Percentiles rank a stretch among this genome's conserved stretches.
phyloP scores from a whole-genome alignment of 371 early-diverging fungal genomes.

The Mortierella sp. region DNA sequence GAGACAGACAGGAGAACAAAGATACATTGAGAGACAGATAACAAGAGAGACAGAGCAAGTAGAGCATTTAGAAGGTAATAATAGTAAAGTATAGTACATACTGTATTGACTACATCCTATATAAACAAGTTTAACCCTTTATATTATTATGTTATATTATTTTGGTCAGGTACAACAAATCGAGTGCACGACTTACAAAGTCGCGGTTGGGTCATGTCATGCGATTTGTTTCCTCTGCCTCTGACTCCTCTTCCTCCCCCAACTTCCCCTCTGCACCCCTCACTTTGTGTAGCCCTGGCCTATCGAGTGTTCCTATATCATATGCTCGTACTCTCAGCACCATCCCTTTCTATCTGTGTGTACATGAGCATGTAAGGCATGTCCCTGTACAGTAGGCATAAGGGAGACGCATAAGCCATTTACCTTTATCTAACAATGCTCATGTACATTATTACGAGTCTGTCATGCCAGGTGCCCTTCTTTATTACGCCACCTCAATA shows the following conservation, averaged over 20 bases:
- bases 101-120: too few species aligned
- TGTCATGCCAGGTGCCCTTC: neutral
- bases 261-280: neutral
- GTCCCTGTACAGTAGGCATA: neutral
- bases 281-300: slow-evolving; percentile 4
- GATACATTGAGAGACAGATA: too few species aligned
- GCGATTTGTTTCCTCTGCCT: slow-evolving; percentile 3
- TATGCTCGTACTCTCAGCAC: slow-evolving; percentile 1
- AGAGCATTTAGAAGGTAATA: too few species aligned
- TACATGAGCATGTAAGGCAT: neutral
- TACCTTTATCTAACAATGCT: too few species aligned
- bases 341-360: neutral
- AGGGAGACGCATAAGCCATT: neutral
- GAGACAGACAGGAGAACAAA: too few species aligned
- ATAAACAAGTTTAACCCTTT: neutral
- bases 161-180: slow-evolving; percentile 4
- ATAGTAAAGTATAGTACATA: too few species aligned
- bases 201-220: neutral
- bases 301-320: neutral
- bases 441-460: neutral
- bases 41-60: neutral
- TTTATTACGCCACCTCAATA: neutral
- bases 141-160: neutral
- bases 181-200: slow-evolving; percentile 2
- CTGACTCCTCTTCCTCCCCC: too few species aligned